phyloP scores from a whole-genome alignment of 2,329 filamentous ascomycete species.

The Ophiocordyceps camponoti-leonardi region DNA sequence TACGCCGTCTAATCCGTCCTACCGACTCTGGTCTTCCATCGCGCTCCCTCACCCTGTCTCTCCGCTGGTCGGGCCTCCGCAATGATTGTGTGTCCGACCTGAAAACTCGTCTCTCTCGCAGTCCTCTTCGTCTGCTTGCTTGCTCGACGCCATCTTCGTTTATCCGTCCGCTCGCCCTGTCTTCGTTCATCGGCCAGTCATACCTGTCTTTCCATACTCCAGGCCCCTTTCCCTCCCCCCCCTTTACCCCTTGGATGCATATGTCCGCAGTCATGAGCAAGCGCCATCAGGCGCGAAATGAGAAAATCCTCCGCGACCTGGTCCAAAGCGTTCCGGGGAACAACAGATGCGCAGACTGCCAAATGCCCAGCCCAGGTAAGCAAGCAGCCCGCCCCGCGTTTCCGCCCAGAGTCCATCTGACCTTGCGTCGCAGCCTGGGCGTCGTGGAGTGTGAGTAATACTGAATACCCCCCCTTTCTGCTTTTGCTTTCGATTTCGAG shows the following conservation, averaged over 20 bases:
- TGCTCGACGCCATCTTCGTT: neutral
- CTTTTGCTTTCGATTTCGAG: conserved; percentile 1
- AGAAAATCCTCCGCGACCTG: conserved; percentile 78
- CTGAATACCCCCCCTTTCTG: neutral
- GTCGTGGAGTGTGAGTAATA: conserved; percentile 69
- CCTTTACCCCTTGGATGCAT: neutral
- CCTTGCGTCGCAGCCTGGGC: conserved; percentile 54
- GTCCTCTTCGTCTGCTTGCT: neutral
- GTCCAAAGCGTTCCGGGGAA: conserved; percentile 74
- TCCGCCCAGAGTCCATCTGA: neutral
- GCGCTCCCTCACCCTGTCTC: neutral
- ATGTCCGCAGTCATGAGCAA: conserved; percentile 75
- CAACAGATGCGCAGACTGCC: conserved; percentile 85
- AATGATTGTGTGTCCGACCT: neutral
- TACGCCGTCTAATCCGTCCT: neutral
- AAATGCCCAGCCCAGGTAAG: conserved; percentile 78
- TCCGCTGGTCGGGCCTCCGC: neutral
- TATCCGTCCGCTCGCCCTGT: neutral
- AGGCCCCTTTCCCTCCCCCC: neutral
- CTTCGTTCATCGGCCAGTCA: neutral
- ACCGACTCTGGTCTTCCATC: neutral
- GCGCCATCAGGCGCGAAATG: conserved; percentile 94
- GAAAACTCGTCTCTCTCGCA: neutral
- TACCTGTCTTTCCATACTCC: neutral
- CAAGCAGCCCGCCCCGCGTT: conserved; percentile 3